These are phyloP conservation scores for Crithidia thermophila DNA, from an alignment of 208 protist genomes.

Conservation along the genomic window DNA sequence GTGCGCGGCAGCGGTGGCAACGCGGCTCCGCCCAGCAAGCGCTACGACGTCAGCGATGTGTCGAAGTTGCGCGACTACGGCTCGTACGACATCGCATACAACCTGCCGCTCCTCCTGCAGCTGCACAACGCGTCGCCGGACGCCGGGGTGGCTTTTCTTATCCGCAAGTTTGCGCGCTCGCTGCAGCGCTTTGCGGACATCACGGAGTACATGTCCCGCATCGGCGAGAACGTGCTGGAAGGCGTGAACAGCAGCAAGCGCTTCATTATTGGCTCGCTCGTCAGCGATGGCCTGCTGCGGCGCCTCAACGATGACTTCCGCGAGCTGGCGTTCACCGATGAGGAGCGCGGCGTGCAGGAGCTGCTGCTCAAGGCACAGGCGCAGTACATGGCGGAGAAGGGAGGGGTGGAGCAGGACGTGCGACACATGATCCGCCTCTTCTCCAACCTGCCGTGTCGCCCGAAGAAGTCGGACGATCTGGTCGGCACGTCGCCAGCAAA, in stretches of 20 bases:
- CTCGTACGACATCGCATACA: slow-evolving; percentile 52
- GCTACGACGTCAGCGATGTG: slow-evolving; percentile 56
- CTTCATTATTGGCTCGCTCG: slow-evolving; percentile 61
- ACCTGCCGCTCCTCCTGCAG: slow-evolving; percentile 37
- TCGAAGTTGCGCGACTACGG: slow-evolving; percentile 63
- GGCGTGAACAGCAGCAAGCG: slow-evolving; percentile 67
- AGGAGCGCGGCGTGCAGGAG: slow-evolving; percentile 39
- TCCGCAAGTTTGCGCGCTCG: slow-evolving; percentile 37
- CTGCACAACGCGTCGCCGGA: slow-evolving; percentile 19
- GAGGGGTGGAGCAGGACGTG: slow-evolving; percentile 49
- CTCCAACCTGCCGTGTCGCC: slow-evolving; percentile 19
- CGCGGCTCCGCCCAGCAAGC: not conserved
- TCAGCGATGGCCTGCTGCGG: slow-evolving; percentile 41
- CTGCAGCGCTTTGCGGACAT: slow-evolving; percentile 43
- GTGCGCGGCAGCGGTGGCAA: not conserved
- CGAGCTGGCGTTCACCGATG: slow-evolving; percentile 41
- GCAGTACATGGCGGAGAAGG: slow-evolving; percentile 53
- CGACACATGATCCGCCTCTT: slow-evolving; percentile 36
- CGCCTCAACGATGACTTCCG: slow-evolving; percentile 42
- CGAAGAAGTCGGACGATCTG: slow-evolving; percentile 7
- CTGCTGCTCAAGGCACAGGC: slow-evolving; percentile 41
- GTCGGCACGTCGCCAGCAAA: slow-evolving; percentile 7
- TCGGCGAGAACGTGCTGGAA: slow-evolving; percentile 56
- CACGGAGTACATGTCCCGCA: slow-evolving; percentile 43
- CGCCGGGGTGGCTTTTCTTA: not conserved